Base-by-base conservation (phyloP, 129 eudicot species). In the carrot (Daucus carota) region DNA sequence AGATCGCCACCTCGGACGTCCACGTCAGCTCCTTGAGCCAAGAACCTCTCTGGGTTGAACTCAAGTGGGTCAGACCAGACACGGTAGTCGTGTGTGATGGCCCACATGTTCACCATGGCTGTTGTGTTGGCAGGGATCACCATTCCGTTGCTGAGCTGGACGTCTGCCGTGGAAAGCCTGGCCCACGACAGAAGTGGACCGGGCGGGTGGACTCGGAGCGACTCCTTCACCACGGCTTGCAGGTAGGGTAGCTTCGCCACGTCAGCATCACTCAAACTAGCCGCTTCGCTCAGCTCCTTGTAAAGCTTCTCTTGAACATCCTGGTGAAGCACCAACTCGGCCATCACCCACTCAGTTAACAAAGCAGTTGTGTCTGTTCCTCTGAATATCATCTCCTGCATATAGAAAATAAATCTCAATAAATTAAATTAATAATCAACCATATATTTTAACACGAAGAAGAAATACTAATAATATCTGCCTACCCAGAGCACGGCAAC, bases 81-180 rank as follows among this genome's bases (percentile, higher is more conserved):
- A 10, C 40, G 42, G 3, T 75, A 73, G 79, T 81, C 85, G 8
- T 80, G 76, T 0, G 78, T 79, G 28, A 84, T 84, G 76, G 85
- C 88, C 88, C 88, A 84, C 88, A 85, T 85, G 81, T 85, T 85
- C 26, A 85, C 85, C 88, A 85, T 85, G 3, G 88, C 85, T 0
- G 85, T 85, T 3, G 88, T 85, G 36, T 76, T 76, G 17, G 81
- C 79, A 0, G 88, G 85, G 4, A 85, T 63, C 47, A 52, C 59
- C 66, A 71, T 67, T 76, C 80, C 85, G 69, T 81, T 43, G 77
- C 73, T 71, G 34, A 77, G 54, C 38, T 59, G 59, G 78, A 69
- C 76, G 40, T 85, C 85, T 9, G 81, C 18, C 14, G 76, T 79
- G 69, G 85, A 62, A 6, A 85, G 42, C 16, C 88, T 60, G 57